These are phyloP conservation scores for Medicago arabica DNA, from an alignment of 306 rosid genomes.

Conservation along the genomic window DNA sequence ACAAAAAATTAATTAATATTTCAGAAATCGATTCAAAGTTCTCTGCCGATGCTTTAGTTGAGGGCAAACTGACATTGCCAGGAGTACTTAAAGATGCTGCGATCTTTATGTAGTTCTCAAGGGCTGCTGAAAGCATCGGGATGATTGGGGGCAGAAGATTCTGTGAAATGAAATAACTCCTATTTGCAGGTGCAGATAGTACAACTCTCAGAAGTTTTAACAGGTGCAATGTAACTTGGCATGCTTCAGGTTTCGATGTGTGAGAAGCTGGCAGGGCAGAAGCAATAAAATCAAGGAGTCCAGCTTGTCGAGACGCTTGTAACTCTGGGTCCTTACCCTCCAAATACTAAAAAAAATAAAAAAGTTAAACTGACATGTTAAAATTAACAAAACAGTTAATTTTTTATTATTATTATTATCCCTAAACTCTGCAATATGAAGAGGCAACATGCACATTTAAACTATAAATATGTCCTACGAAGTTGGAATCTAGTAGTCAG, in stretches of 20 bases:
- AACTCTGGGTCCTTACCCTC: conserved; percentile 96
- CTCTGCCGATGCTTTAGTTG: conserved; percentile 81
- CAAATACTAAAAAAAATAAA: conserved; percentile 64
- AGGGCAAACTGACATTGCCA: conserved; percentile 61
- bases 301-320: conserved; percentile 96
- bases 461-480: conserved; percentile 15
- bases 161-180: conserved; percentile 88
- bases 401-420: background rate
- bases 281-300: conserved; percentile 95
- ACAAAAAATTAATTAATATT: conserved; percentile 82
- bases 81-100: conserved; percentile 85
- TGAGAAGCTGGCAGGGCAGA: conserved; percentile 98
- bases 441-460: conserved; percentile 23
- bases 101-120: conserved; percentile 92
- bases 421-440: conserved; percentile 32
- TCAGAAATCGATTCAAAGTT: conserved; percentile 85
- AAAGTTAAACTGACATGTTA: conserved; percentile 26
- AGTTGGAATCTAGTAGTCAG: conserved; percentile 21
- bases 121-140: conserved; percentile 96
- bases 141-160: conserved; percentile 93
- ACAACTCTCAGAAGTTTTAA: conserved; percentile 85
- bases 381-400: conserved; percentile 28
- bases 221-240: conserved; percentile 87
- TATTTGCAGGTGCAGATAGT: conserved; percentile 77
- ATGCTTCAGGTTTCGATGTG: conserved; percentile 95